Evolutionary conservation across 1,284 basidiomycete species (phyloP).

Genomic region (Blastosporella zonata): DNA sequence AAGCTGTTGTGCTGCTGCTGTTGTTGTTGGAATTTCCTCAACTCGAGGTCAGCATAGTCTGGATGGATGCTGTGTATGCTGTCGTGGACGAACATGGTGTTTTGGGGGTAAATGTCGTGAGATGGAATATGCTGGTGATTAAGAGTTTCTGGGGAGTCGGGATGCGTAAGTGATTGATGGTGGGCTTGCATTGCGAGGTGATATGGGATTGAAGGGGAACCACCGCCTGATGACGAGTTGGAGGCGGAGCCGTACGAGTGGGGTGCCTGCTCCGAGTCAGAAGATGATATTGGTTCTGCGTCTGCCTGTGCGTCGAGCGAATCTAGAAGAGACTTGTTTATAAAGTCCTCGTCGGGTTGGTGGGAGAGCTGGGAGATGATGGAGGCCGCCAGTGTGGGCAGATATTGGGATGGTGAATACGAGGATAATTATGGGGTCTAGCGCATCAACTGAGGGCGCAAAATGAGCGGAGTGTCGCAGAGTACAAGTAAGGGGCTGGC

Average conservation of each 20-base stretch:
- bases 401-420: slow-evolving; percentile 28
- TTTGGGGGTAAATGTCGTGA: slow-evolving; percentile 29
- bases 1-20: slow-evolving; percentile 31
- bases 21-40: slow-evolving; percentile 40
- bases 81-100: slow-evolving; percentile 28
- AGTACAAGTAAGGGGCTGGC: slow-evolving; percentile 15
- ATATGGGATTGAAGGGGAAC: slow-evolving; percentile 54
- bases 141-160: slow-evolving; percentile 46
- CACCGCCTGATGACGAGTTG: slow-evolving; percentile 43
- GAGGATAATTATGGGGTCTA: slow-evolving; percentile 23
- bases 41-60: slow-evolving; percentile 34
- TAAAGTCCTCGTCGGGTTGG: slow-evolving; percentile 71
- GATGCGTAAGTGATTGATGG: slow-evolving; percentile 37
- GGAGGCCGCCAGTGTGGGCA: slow-evolving; percentile 65
- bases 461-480: slow-evolving; percentile 14
- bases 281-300: slow-evolving; percentile 58
- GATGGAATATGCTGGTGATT: slow-evolving; percentile 35
- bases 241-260: slow-evolving; percentile 46
- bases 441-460: slow-evolving; percentile 28
- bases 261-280: slow-evolving; percentile 51
- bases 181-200: slow-evolving; percentile 47
- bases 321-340: slow-evolving; percentile 78
- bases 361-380: slow-evolving; percentile 36
- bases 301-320: slow-evolving; percentile 77
- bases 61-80: slow-evolving; percentile 31